Percentiles rank a stretch among this genome's conserved stretches.
These are phyloP conservation scores for Dendrobium chrysotoxum DNA, from an alignment of 106 monocot genomes.

Conservation along the genomic window DNA sequence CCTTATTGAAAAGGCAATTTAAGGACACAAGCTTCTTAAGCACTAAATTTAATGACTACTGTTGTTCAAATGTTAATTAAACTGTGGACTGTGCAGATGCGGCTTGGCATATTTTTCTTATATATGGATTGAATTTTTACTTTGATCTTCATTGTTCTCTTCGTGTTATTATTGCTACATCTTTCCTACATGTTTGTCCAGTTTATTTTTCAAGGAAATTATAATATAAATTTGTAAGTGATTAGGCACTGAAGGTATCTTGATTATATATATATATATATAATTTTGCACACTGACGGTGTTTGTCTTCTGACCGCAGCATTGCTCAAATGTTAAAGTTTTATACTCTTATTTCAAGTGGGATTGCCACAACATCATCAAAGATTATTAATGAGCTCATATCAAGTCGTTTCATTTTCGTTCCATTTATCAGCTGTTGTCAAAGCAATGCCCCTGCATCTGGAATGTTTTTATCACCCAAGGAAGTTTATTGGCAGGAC, in stretches of 20 bases:
- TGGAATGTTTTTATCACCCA: conserved; percentile 53
- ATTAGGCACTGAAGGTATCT: not conserved
- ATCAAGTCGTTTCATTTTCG: conserved; percentile 54
- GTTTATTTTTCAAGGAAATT: not conserved
- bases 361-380: conserved; percentile 18
- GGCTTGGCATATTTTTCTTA: not conserved
- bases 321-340: conserved; percentile 73
- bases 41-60: not conserved
- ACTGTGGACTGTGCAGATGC: not conserved
- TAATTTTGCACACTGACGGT: not conserved
- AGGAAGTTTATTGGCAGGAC: conserved; percentile 80
- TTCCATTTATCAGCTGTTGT: conserved; percentile 38
- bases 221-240: too few relatives aligned
- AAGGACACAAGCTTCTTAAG: too few relatives aligned
- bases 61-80: not conserved
- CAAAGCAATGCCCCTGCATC: conserved; percentile 22
- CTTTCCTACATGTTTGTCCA: not conserved
- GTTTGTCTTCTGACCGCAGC: conserved; percentile 29
- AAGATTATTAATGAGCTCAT: conserved; percentile 36
- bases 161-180: not conserved
- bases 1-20: too few relatives aligned
- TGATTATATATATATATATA: not conserved
- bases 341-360: conserved; percentile 60
- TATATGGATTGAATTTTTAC: not conserved
- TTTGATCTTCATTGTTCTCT: not conserved